These are phyloP conservation scores for Annulohypoxylon stygium DNA, from an alignment of 495 filamentous ascomycete species.

Conservation along the genomic window DNA sequence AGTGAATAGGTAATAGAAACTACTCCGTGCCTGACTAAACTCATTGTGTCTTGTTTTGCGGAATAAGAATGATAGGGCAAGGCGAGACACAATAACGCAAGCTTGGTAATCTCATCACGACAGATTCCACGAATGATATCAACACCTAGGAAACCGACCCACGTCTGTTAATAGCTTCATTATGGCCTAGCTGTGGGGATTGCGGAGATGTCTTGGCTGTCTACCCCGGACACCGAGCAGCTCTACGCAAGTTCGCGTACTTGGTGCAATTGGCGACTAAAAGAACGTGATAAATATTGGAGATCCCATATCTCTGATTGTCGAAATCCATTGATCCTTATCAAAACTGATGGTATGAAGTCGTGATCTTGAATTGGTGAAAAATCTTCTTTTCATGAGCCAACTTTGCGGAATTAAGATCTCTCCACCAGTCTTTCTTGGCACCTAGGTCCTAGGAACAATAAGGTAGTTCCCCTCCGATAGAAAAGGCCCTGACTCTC, in stretches of 20 bases:
- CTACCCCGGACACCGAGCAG: background rate
- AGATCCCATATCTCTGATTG: background rate
- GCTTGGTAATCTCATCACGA: conserved; percentile 18
- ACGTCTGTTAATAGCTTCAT: conserved; percentile 22
- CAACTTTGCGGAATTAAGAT: background rate
- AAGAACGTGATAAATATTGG: conserved; percentile 20
- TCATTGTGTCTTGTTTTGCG: conserved; percentile 1
- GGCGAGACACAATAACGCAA: conserved; percentile 26
- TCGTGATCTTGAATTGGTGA: background rate
- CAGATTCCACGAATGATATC: conserved; percentile 45
- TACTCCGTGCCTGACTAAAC: conserved; percentile 23
- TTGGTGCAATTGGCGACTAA: conserved; percentile 1
- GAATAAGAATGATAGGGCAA: background rate
- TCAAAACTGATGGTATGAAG: background rate
- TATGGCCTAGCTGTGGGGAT: conserved; percentile 30
- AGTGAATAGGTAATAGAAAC: conserved; percentile 18
- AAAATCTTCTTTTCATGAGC: background rate
- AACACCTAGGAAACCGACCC: conserved; percentile 3
- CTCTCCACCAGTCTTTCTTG: background rate
- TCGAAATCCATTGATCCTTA: background rate
- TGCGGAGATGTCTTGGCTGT: conserved; percentile 30
- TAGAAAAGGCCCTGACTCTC: background rate
- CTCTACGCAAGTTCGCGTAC: background rate
- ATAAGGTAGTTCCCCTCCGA: too few relatives aligned
- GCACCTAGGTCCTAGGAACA: background rate